Evolutionary conservation across 495 filamentous ascomycete species (phyloP), one percentile per base, ranked within the genome.

Genomic region (Astrothelium macrocarpum): DNA sequence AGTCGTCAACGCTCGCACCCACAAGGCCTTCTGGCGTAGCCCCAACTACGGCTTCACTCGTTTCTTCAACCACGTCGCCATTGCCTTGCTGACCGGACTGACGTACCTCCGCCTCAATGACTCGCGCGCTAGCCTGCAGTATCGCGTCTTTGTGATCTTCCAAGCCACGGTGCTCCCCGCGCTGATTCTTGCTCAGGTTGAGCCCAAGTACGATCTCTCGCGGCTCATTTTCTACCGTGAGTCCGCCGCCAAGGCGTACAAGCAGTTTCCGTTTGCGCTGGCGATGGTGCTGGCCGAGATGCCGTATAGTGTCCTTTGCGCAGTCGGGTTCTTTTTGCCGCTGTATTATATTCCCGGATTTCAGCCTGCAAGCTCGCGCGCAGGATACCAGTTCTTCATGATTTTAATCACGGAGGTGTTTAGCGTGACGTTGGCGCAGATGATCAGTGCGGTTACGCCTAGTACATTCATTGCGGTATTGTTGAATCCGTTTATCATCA

Each of bases 311-410:
- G 75, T 91, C 31, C 73, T 92, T 42, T 91, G 88, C 72, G 85
- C 87, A 7, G 81, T 89, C 20, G 74, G 72, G 64, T 93, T 91
- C 78, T 93, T 85, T 77, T 67, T 91, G 2, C 87, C 86, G 0
- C 73, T 91, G 11, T 91, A 90, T 77, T 91, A 85, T 74, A 86
- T 90, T 14, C 67, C 74, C 12, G 72, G 71, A 12, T 66, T 68
- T 53, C 59, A 65, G 29, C 60, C 73, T 10, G 79, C 75, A 2
- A 67, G 83, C 0, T 74, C 71, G 16, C 82, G 89, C 4, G 85
- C 90, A 0, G 90, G 90, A 0, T 91, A 90, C 72, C 87, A 90
- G 68, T 91, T 92, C 78, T 75, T 92, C 74, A 89, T 94, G 74
- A 78, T 93, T 53, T 78, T 91, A 11, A 82, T 91, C 71, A 88